These are phyloP conservation scores for Saccharum spontaneum DNA, from an alignment of 176 grass and related monocot genomes.

Conservation along the genomic window DNA sequence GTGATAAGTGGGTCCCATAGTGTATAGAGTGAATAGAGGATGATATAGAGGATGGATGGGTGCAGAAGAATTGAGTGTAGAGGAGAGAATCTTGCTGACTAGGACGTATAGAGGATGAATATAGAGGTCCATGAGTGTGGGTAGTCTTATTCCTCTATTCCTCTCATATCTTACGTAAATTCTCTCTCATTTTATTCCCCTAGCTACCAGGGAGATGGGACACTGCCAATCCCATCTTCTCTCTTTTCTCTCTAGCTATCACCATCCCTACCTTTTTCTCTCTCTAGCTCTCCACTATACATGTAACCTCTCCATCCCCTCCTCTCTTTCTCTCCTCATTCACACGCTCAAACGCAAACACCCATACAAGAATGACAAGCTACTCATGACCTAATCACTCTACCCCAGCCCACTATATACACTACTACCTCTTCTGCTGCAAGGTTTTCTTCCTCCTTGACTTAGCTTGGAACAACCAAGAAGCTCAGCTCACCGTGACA, in stretches of 20 bases:
- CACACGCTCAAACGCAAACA: slow-evolving; percentile 35
- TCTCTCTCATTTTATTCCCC: slow-evolving; percentile 39
- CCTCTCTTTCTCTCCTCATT: not conserved
- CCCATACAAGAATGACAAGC: slow-evolving; percentile 59
- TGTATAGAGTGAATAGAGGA: too few relatives aligned
- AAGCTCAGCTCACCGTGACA: not conserved
- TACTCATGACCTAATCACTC: slow-evolving; percentile 84
- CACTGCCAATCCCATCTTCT: slow-evolving; percentile 30
- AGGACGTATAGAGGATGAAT: too few relatives aligned
- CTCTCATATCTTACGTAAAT: too few relatives aligned
- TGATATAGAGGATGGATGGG: too few relatives aligned
- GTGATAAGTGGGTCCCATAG: too few relatives aligned
- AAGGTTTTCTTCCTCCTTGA: slow-evolving; percentile 1
- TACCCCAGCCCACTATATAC: not conserved
- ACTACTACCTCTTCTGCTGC: not conserved
- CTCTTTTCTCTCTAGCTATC: slow-evolving; percentile 23
- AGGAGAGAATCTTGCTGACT: too few relatives aligned
- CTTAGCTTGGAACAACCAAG: slow-evolving; percentile 17
- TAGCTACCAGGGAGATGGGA: slow-evolving; percentile 1
- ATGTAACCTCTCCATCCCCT: not conserved
- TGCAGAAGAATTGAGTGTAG: too few relatives aligned
- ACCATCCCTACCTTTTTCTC: slow-evolving; percentile 31
- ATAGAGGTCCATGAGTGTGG: too few relatives aligned
- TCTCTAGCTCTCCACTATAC: slow-evolving; percentile 6
- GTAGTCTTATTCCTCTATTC: too few relatives aligned